phyloP scores from a whole-genome alignment of 1,139 yeast species.

The Taiozyma onychis region DNA sequence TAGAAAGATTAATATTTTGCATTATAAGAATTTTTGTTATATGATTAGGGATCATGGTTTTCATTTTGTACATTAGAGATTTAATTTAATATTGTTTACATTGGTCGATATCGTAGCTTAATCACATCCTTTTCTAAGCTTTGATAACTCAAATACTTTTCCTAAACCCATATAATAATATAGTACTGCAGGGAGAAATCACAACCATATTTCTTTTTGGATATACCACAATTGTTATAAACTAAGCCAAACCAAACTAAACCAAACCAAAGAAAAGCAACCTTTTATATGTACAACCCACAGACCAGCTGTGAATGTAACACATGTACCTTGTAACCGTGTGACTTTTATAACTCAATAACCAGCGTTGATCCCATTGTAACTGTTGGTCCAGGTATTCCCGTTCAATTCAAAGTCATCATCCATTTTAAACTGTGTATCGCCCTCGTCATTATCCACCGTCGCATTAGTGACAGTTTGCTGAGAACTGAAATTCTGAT shows the following conservation, averaged over 20 bases:
- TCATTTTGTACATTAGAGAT: background rate
- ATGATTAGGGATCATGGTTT: background rate
- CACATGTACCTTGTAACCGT: background rate
- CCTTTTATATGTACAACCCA: background rate
- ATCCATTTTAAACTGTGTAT: slow-evolving; percentile 23
- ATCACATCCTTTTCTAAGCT: too few relatives aligned
- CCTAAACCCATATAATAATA: background rate
- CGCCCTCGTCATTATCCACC: slow-evolving; percentile 12
- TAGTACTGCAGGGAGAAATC: background rate
- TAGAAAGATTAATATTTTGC: slow-evolving; percentile 11
- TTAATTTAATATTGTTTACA: background rate
- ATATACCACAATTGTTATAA: background rate
- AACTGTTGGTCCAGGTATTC: background rate
- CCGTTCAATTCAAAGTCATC: slow-evolving; percentile 10
- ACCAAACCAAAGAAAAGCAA: background rate
- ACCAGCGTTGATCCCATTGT: background rate
- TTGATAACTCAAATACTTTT: background rate
- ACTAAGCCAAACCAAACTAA: background rate
- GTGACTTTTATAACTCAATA: background rate
- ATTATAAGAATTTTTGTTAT: background rate
- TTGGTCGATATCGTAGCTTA: background rate
- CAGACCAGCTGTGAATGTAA: background rate
- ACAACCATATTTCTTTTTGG: background rate
- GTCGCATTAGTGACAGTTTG: slow-evolving; percentile 1
- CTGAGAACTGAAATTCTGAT: background rate